Evolutionary conservation across 2,329 filamentous ascomycete genomes (phyloP), one percentile per base, ranked within the genome.

Genomic region (Tolypocladium amazonense): DNA sequence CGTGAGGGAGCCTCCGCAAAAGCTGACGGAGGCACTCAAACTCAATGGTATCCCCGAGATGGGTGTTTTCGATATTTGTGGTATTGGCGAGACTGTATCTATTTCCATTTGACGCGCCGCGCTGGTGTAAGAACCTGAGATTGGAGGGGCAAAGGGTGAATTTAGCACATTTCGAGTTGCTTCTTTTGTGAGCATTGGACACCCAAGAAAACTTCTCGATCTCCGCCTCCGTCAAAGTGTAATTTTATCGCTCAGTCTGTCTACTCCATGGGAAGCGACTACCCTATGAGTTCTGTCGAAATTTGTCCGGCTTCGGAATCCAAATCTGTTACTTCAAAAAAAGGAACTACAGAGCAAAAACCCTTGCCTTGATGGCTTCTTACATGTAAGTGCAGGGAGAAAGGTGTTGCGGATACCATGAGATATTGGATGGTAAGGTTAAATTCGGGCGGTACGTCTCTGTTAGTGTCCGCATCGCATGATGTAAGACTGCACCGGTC

Each of bases 41-140:
- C 79, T 78, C 69, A 85, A 84, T 65, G 83, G 82, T 0, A 67
- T 92, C 1, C 75, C 80, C 0, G 86, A 90, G 71, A 81, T 77
- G 54, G 88, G 88, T 0, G 75, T 87, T 0, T 92, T 92, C 75
- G 89, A 90, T 67, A 80, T 88, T 2, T 90, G 89, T 68, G 85
- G 88, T 66, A 88, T 95, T 75, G 88, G 89, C 0, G 89, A 92
- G 75, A 90, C 43, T n/a, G n/a, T 52, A 7, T 25, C 18, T 37
- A 9, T 56, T 11, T 20, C 38, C 5, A 1, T 56, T 25, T 56
- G 23, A 27, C 27, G 14, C 11, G 4, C 4, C 12, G 12, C 14
- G 1, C 14, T 47, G 4, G 23, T 47, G 12, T 6, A 4, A 15
- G 12, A n/a, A 12, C 5, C 23, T 18, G 23, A 9, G 9, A 15